Percentiles rank a stretch among this genome's conserved stretches.
These are phyloP conservation scores for Aspergillus terreus DNA, from an alignment of 2,329 filamentous ascomycete genomes.

Conservation along the genomic window DNA sequence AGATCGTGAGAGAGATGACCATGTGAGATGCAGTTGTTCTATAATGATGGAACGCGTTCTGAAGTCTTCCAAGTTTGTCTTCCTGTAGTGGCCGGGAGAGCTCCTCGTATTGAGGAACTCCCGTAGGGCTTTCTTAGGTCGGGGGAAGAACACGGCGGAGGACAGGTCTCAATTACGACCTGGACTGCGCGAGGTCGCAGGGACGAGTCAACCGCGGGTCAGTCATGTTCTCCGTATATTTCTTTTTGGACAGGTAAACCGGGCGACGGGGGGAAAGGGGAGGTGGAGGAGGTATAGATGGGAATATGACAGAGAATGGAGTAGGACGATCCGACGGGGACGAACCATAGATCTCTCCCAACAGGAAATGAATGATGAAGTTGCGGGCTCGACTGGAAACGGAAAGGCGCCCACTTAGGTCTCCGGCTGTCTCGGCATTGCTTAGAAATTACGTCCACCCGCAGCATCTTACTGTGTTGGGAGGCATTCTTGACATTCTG, in stretches of 20 bases:
- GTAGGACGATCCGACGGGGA: conserved; percentile 5
- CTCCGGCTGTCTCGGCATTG: conserved; percentile 16
- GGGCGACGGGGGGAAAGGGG: neutral
- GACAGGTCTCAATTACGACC: conserved; percentile 21
- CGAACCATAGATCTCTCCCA: conserved; percentile 10
- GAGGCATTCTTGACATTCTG: neutral
- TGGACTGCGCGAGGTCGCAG: conserved; percentile 13
- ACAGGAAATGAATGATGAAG: conserved; percentile 8
- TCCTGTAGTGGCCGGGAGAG: conserved; percentile 1
- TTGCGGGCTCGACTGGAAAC: conserved; percentile 13
- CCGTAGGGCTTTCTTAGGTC: neutral
- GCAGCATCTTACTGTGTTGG: conserved; percentile 8
- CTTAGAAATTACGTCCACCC: conserved; percentile 3
- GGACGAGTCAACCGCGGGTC: conserved; percentile 10
- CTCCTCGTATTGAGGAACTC: conserved; percentile 3
- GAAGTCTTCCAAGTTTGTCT: neutral
- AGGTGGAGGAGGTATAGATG: neutral
- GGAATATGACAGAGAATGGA: neutral
- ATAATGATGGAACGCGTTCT: neutral
- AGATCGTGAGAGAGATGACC: neutral
- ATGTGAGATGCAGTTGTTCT: neutral
- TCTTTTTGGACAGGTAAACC: neutral
- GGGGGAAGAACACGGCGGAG: conserved; percentile 7
- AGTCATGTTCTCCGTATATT: conserved; percentile 15
- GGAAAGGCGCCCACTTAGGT: conserved; percentile 14